Evolutionary conservation across 768 basidiomycete species (phyloP).

Genomic region (Termitomyces sp.): DNA sequence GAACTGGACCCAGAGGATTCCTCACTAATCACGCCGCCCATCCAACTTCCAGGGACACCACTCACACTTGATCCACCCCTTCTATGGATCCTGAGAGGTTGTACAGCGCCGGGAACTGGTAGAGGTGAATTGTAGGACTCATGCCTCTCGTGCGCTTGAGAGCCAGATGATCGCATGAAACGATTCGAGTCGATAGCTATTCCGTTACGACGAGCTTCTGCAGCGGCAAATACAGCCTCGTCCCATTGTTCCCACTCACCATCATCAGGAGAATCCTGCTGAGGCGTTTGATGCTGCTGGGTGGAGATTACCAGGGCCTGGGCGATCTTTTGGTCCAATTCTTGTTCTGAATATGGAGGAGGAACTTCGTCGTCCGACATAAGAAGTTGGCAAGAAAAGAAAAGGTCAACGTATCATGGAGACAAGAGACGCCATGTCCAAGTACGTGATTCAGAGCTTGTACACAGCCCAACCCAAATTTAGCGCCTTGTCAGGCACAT

Average conservation of each 20-base stretch:
- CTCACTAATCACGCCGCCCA: background rate
- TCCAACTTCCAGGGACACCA: constrained; percentile 9
- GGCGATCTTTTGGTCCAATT: constrained; percentile 52
- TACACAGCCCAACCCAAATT: background rate
- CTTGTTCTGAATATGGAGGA: constrained; percentile 45
- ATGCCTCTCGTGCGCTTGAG: constrained; percentile 2
- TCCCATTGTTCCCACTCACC: constrained; percentile 53
- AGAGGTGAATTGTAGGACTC: background rate
- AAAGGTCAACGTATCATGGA: background rate
- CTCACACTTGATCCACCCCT: constrained; percentile 13
- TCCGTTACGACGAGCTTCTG: constrained; percentile 12
- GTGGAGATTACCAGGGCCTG: constrained; percentile 38
- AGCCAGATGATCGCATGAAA: constrained; percentile 6
- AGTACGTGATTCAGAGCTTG: background rate
- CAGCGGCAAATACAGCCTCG: constrained; percentile 33
- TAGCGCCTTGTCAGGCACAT: background rate
- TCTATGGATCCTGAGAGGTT: constrained; percentile 35
- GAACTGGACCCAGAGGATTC: background rate
- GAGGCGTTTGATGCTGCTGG: constrained; percentile 17
- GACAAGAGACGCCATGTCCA: background rate
- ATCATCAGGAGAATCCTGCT: constrained; percentile 19
- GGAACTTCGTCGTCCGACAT: constrained; percentile 26
- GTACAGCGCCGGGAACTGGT: constrained; percentile 15
- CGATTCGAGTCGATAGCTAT: background rate
- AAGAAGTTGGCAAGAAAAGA: background rate